Base-by-base conservation (phyloP, 306 rosid species). In the Dalbergia cultrata region DNA sequence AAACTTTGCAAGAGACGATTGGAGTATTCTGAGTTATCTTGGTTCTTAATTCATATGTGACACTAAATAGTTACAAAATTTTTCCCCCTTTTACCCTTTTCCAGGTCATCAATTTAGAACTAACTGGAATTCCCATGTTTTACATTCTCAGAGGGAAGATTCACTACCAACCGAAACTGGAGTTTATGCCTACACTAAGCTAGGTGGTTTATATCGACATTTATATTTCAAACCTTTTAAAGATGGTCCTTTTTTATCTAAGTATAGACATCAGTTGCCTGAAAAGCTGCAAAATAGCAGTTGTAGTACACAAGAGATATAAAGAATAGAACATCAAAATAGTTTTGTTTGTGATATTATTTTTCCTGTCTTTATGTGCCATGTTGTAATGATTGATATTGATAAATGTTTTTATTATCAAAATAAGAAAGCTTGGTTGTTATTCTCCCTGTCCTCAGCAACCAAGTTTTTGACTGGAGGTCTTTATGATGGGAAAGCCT, bases 41-140 rank as follows among this genome's bases (percentile, higher is more conserved):
- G 54, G 11, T 58, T 76, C 34, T 57, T 78, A 35, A 5, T 79
- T 76, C 31, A 18, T 53, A 13, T 44, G 5, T 37, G 37, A 44
- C 37, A 18, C 35, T 43, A 58, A 53, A 50, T 80, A 16, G 75
- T 68, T 52, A 47, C 50, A 67, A 72, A 67, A 72, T 14, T 21
- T 54, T 35, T 5, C 67, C 9, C 71, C 76, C 9, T 18, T 34
- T 18, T 34, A 33, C 74, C 12, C 53, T 77, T 82, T 72, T 76
- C 17, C 90, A 95, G 99, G 98, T 95, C 68, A 95, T 95, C 70
- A 93, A 97, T 78, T 81, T 95, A 78, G 99, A 95, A 88, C 76
- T 95, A 45, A 95, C 99, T 50, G 99, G 99, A 81, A 93, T 95
- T 77, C 99, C 99, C 17, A 93, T 95, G 99, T 98, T 95, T 68